A percentile compares a stretch with the other conserved stretches of the same genome.
Conservation (phyloP, 805 yeast species). For the Spathaspora boniae region DNA sequence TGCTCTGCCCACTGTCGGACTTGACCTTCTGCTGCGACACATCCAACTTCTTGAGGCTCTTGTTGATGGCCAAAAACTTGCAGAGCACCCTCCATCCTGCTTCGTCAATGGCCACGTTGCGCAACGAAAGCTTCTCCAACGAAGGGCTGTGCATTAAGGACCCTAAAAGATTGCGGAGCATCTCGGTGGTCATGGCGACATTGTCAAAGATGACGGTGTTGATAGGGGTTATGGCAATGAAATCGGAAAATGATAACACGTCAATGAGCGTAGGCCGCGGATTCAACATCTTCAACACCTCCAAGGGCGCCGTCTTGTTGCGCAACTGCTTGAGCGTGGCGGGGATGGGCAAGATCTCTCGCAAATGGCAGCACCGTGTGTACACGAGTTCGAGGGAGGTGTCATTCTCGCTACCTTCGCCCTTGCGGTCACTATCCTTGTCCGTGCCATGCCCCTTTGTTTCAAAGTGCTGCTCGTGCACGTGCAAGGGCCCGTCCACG, state of each 20-base stretch:
- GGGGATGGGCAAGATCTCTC: constrained; percentile 90
- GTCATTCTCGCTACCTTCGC: constrained; percentile 10
- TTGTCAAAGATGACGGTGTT: constrained; percentile 56
- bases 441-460: constrained; percentile 18
- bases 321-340: constrained; percentile 70
- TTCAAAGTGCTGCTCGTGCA: constrained; percentile 52
- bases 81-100: constrained; percentile 51
- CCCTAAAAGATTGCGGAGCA: constrained; percentile 48
- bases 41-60: constrained; percentile 47
- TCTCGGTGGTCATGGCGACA: constrained; percentile 51
- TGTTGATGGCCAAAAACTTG: constrained; percentile 43
- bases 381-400: constrained; percentile 48
- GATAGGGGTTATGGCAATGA: constrained; percentile 53
- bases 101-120: constrained; percentile 54
- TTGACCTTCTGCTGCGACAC: constrained; percentile 55
- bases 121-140: constrained; percentile 49
- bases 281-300: constrained; percentile 52
- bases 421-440: background rate
- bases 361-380: constrained; percentile 87
- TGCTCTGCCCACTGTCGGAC: constrained; percentile 36
- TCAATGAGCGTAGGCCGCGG: constrained; percentile 60
- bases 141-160: constrained; percentile 41
- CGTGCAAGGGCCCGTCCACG: constrained; percentile 71
- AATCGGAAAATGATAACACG: constrained; percentile 54
- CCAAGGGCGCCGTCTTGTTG: constrained; percentile 48